phyloP scores from a whole-genome alignment of 139 green algal genomes.

The Coccomyxa sp. region DNA sequence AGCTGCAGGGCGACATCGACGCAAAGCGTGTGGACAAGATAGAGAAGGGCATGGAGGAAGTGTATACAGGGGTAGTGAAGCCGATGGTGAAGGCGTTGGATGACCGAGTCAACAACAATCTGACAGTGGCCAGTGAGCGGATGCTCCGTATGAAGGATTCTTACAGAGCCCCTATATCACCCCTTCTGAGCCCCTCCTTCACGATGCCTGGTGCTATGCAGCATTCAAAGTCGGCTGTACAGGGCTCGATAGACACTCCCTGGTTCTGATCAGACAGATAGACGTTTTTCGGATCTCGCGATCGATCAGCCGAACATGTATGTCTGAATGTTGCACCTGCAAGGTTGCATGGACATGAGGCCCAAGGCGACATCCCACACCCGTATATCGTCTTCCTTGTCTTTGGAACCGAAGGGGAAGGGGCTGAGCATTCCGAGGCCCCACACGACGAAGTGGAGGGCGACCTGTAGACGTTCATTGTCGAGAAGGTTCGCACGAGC shows the following conservation, averaged over 20 bases:
- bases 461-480: background rate
- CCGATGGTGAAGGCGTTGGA: background rate
- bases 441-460: background rate
- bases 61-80: background rate
- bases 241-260: background rate
- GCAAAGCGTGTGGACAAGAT: background rate
- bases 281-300: too few species aligned
- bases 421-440: background rate
- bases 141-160: background rate
- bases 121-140: background rate
- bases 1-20: background rate
- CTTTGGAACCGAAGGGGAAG: background rate
- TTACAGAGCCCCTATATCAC: background rate
- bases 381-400: background rate
- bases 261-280: constrained; percentile 1
- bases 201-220: background rate
- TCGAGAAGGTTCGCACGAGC: background rate
- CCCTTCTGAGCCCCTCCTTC: background rate
- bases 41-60: background rate
- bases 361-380: background rate
- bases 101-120: constrained; percentile 1
- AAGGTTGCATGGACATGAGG: background rate
- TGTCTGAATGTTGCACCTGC: background rate
- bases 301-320: constrained; percentile 1
- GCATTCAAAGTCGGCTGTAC: background rate